Evolutionary conservation across 768 basidiomycete genomes (phyloP), one percentile per base, ranked within the genome.

Genomic region (Macrolepiota fuliginosa): DNA sequence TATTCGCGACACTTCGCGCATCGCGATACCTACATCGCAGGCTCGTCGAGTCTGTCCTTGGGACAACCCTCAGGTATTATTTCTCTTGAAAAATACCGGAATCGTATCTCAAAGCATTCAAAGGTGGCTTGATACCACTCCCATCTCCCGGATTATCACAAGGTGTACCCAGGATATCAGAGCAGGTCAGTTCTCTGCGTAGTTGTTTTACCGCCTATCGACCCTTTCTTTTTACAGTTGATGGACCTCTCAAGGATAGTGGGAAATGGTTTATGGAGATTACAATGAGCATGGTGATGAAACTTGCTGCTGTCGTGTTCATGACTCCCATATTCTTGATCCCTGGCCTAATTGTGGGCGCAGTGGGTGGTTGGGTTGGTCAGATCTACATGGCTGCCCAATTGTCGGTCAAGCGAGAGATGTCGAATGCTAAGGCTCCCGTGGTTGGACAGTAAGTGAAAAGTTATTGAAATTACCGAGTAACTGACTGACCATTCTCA

Each of bases 101-200:
- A 45, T 15, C 7, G 4, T 45, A 15, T n/a, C 47, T 49, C 9
- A 49, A 24, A 24, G 13, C 29, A 24, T 49, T 22, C 19, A 17
- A 19, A 81, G 86, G 72, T 86, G 73, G 73, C 74, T 80, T 19
- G 75, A 76, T 64, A 71, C 70, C 5, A 80, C 79, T 1, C 77
- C 78, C 7, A 72, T 71, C 0, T 74, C 76, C 22, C 81, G 87
- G 5, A 81, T 90, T 40, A 83, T 88, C 52, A 75, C 85, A 19
- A 78, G 88, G 58, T 84, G 82, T 67, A 88, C 87, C 1, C 83
- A 86, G 52, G 88, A 89, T 68, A 85, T 88, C 22, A 73, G 83
- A 60, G 69, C 75, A 51, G 70, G 78, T 74, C 19, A 32, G 62
- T 53, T 40, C 15, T 54, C 9, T n/a, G 42, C 17, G 4, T 17